Evolutionary conservation across 805 yeast species (phyloP), one percentile per base, ranked within the genome.

Genomic region (Scheffersomyces coipomensis): DNA sequence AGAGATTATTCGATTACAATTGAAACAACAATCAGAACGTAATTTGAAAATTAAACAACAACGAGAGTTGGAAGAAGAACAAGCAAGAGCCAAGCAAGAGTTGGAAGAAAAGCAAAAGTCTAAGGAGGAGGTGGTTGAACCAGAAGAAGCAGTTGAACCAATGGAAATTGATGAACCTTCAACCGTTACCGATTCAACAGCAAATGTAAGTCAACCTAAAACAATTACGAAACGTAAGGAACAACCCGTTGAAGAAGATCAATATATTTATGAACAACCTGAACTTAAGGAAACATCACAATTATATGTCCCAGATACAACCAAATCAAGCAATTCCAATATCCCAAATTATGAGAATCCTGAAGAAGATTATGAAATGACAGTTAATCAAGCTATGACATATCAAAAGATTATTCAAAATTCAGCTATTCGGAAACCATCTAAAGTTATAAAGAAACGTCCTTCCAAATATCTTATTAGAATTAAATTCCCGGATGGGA

Each of bases 351-450:
- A 67, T 39, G 71, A 68, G 17, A 69, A 68, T 42, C 73, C 73
- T 3, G 73, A 67, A 13, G 64, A 58, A 26, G 74, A 69, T 44
- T 69, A 69, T 47, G 60, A 64, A 17, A 49, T 69, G 59, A 65
- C 72, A 1, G 48, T 62, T 4, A 38, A 54, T 13, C 73, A 69
- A 44, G 71, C 68, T 2, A 62, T 62, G 40, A 51, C 52, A 15
- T 69, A 69, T 46, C 68, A 62, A 35, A 58, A 61, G 35, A 43
- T 61, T 15, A 57, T 69, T 32, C 55, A 56, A 35, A 51, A 57
- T n/a, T 56, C 63, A 32, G 54, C 45, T 15, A 44, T 40, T 23
- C 30, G 48, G 29, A 49, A 43, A 17, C 7, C 5, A 9, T 9
- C 7, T 24, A n/a, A n/a, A 42, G 46, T 18, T 45, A 49, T 13